These are phyloP conservation scores for Hypoxylon sp. DNA, from an alignment of 2,329 filamentous ascomycete species.

Conservation along the genomic window DNA sequence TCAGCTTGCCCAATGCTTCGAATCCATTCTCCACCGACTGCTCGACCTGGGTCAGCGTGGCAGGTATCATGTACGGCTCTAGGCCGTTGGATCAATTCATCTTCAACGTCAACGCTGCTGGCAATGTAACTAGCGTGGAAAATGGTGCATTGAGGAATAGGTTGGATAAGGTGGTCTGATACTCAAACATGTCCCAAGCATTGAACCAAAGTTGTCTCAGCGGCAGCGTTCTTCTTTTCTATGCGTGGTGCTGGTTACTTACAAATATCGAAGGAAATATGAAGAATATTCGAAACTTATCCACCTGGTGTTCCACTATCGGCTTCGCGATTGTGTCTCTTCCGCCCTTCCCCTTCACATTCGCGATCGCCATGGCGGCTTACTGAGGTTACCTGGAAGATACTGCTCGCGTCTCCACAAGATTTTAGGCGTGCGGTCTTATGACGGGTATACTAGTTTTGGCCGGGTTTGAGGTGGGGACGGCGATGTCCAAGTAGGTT, in stretches of 20 bases:
- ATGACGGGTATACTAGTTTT: neutral
- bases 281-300: neutral
- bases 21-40: slow-evolving; percentile 47
- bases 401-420: neutral
- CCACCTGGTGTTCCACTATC: neutral
- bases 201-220: neutral
- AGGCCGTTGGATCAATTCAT: slow-evolving; percentile 49
- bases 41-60: slow-evolving; percentile 45
- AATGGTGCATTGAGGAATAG: slow-evolving; percentile 47
- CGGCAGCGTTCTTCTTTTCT: neutral
- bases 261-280: neutral
- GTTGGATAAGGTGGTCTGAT: slow-evolving; percentile 36
- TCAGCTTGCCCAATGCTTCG: slow-evolving; percentile 36
- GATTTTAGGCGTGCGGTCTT: neutral
- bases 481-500: neutral
- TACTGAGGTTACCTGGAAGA: neutral
- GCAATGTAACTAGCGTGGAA: slow-evolving; percentile 46
- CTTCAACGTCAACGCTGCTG: slow-evolving; percentile 47
- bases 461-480: neutral
- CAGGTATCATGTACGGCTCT: slow-evolving; percentile 47
- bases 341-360: neutral
- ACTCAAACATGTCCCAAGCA: neutral
- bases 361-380: neutral
- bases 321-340: slow-evolving; percentile 13
- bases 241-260: neutral